Evolutionary conservation across 352 stramenopile genomes (phyloP).

Genomic region (Phytophthora palmivora): DNA sequence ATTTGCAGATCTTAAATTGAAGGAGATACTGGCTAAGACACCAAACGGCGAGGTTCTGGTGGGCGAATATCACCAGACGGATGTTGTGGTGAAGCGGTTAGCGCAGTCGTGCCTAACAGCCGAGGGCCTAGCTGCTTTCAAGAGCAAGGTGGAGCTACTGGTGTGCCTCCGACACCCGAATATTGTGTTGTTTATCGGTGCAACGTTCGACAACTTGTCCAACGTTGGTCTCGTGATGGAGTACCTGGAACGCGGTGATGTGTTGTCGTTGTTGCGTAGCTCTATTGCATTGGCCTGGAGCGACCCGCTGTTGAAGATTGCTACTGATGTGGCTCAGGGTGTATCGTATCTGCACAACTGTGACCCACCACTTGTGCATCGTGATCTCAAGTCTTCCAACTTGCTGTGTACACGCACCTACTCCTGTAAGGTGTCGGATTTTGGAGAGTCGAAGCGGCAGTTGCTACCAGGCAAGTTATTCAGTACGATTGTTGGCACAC

Average conservation of each 20-base stretch:
- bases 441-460: conserved; percentile 77
- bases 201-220: conserved; percentile 82
- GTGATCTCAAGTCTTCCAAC: conserved; percentile 86
- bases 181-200: conserved; percentile 89
- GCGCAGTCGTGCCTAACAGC: conserved; percentile 63
- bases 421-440: conserved; percentile 86
- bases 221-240: conserved; percentile 84
- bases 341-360: conserved; percentile 86
- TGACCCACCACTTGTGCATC: conserved; percentile 79
- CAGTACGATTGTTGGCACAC: conserved; percentile 82
- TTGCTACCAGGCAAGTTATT: conserved; percentile 53
- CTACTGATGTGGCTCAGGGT: conserved; percentile 82
- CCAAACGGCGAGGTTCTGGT: conserved; percentile 70
- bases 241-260: conserved; percentile 78
- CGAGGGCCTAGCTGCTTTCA: conserved; percentile 75
- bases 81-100: conserved; percentile 82
- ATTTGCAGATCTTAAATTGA: conserved; percentile 75
- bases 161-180: conserved; percentile 84
- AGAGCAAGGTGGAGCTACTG: conserved; percentile 79
- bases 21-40: conserved; percentile 78
- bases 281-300: conserved; percentile 75
- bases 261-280: conserved; percentile 67
- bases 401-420: conserved; percentile 78
- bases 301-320: conserved; percentile 82
- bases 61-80: conserved; percentile 78